A percentile compares a stretch with the other conserved stretches of the same genome.
phyloP scores from a whole-genome alignment of 257 asterid species.

The Gentiana dahurica region DNA sequence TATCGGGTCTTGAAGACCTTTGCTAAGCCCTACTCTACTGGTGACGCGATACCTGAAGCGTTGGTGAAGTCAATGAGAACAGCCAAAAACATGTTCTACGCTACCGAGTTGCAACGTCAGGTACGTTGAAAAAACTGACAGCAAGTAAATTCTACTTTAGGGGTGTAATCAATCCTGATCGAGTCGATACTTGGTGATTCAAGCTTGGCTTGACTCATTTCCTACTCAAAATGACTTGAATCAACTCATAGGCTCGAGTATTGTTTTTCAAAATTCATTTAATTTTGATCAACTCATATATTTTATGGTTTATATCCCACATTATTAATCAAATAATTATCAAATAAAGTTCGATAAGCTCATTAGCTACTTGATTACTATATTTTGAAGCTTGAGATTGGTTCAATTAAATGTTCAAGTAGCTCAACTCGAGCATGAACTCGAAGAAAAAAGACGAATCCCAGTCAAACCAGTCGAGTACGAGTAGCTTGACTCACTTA shows the following conservation, averaged over 20 bases:
- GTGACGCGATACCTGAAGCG: constrained; percentile 78
- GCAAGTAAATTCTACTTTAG: background rate
- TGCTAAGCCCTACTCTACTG: constrained; percentile 74
- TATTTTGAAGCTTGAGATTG: no score
- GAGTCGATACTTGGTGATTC: background rate
- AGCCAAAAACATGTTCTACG: constrained; percentile 87
- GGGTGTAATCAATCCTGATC: constrained; percentile 2
- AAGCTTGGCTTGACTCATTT: no score
- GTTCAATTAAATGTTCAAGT: no score
- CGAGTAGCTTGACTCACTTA: no score
- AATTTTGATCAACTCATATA: background rate
- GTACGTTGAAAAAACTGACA: constrained; percentile 22
- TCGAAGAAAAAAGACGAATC: no score
- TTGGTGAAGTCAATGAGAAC: constrained; percentile 59
- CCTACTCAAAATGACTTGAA: no score
- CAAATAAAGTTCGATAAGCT: background rate
- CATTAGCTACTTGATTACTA: background rate
- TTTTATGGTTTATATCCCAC: no score
- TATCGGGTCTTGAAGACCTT: constrained; percentile 66
- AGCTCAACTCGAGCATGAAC: no score
- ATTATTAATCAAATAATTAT: no score
- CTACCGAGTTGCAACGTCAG: constrained; percentile 92
- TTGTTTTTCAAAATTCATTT: background rate
- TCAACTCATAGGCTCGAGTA: no score
- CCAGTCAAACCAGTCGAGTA: no score